phyloP scores from a whole-genome alignment of 2,329 filamentous ascomycete species.

The Parastagonospora avenae region DNA sequence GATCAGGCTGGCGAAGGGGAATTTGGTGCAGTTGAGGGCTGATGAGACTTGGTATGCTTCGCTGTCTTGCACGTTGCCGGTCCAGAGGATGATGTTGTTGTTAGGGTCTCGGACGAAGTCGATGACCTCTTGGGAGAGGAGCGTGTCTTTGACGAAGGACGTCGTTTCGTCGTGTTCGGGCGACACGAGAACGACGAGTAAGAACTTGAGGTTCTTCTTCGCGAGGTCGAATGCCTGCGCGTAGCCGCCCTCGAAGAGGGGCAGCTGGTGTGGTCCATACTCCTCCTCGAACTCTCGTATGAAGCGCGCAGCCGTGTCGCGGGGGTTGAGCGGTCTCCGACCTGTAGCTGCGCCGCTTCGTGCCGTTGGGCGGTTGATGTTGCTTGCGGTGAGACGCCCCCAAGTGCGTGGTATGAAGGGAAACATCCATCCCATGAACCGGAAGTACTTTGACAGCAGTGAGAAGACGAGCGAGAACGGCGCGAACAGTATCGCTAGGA shows the following conservation, averaged over 20 bases:
- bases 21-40: slow-evolving; percentile 87
- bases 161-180: slow-evolving; percentile 94
- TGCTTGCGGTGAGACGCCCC: slow-evolving; percentile 57
- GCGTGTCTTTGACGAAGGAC: slow-evolving; percentile 78
- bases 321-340: slow-evolving; percentile 77
- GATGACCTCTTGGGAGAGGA: slow-evolving; percentile 76
- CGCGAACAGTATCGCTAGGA: slow-evolving; percentile 78
- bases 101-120: slow-evolving; percentile 73
- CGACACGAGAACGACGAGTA: slow-evolving; percentile 85
- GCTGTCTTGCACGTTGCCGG: slow-evolving; percentile 87
- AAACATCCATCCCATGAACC: slow-evolving; percentile 76
- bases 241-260: slow-evolving; percentile 87
- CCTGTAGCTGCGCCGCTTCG: slow-evolving; percentile 64
- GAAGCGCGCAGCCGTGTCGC: slow-evolving; percentile 87
- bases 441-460: slow-evolving; percentile 70
- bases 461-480: slow-evolving; percentile 81
- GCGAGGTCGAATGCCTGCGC: slow-evolving; percentile 89
- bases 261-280: slow-evolving; percentile 73
- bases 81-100: slow-evolving; percentile 88
- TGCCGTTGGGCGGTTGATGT: slow-evolving; percentile 47
- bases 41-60: slow-evolving; percentile 93
- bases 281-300: slow-evolving; percentile 94
- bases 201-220: slow-evolving; percentile 88
- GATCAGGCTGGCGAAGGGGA: slow-evolving; percentile 85
- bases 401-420: slow-evolving; percentile 76